A percentile compares a stretch with the other conserved stretches of the same genome.
Conservation (phyloP, 306 rosid genomes). For the Leucaena leucocephala region DNA sequence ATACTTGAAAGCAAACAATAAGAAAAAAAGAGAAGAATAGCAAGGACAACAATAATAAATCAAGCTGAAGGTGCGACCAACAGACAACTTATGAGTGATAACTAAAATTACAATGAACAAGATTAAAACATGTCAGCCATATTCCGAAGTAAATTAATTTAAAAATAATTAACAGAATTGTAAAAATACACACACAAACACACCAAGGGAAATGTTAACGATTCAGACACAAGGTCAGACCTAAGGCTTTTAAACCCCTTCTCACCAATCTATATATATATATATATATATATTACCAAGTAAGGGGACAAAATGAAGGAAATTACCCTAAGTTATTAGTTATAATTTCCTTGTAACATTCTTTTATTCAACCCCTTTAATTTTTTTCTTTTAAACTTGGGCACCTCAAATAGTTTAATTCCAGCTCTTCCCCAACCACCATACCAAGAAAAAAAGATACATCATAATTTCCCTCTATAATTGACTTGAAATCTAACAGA, state of each 20-base stretch:
- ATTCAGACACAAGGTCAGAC: constrained; percentile 11
- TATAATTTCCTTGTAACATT: neutral
- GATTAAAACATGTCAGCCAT: neutral
- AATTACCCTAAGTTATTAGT: neutral
- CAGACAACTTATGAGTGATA: neutral
- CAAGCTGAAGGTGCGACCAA: constrained; percentile 30
- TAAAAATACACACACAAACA: neutral
- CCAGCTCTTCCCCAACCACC: constrained; percentile 19
- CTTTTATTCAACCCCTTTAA: constrained; percentile 9
- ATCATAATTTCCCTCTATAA: constrained; percentile 4
- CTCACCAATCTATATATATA: neutral
- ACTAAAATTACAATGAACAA: constrained; percentile 27
- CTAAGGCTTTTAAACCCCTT: neutral
- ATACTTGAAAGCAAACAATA: constrained; percentile 22
- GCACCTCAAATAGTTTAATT: constrained; percentile 22
- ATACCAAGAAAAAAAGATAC: constrained; percentile 14
- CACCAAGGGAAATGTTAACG: neutral
- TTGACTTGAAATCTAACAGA: constrained; percentile 27
- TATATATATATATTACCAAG: neutral
- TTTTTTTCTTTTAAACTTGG: constrained; percentile 18
- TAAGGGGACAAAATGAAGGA: neutral
- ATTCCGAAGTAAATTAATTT: neutral
- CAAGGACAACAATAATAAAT: constrained; percentile 27
- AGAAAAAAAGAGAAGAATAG: constrained; percentile 17
- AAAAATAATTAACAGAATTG: neutral